Base-by-base conservation (phyloP, 441 rosid species). In the Corymbia calophylla region DNA sequence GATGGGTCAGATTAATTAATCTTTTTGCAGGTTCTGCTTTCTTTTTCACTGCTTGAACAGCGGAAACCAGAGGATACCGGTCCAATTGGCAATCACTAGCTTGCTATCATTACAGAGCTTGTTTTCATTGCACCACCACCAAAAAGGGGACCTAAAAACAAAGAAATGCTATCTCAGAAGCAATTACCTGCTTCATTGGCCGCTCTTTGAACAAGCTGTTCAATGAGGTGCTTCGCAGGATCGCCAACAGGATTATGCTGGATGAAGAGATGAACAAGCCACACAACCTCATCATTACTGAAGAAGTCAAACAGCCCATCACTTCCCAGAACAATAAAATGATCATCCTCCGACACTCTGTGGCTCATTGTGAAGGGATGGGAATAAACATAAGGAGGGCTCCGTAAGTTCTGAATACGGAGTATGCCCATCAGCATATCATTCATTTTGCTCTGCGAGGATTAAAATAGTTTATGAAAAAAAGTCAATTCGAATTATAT, bases 381-480 rank as follows among this genome's bases (percentile, higher is more conserved):
- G 82, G 91, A 60, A 86, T 87, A 81, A 80, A 89, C 89, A 19
- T 89, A 89, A 31, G 91, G 91, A 73, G 91, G 91, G 51, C 91
- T 89, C 39, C 11, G 47, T 49, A 89, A 82, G 87, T 89, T 87
- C 54, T 87, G 54, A 55, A 89, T 81, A 16, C 89, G 87, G 58
- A 89, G 89, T 48, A 89, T 89, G 56, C 91, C 91, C 89, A 89
- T 89, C 91, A 89, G 84, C 91, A 89, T 87, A 87, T 89, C 91
- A 55, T 89, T 89, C 91, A 89, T 89, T 70, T 81, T 60, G 23
- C 82, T 87, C 91, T 89, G 91, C 77, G 14, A 81, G 39, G 53
- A 31, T 53, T n/a, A 51, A 32, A 32, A 55, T 55, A 54, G 19
- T 53, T 86, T 54, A 39, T 39, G 48, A 27, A 32, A 25, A 15